A percentile compares a stretch with the other conserved stretches of the same genome.
Evolutionary conservation across 805 yeast genomes (phyloP).

Genomic region (Suhomyces kilbournensis): DNA sequence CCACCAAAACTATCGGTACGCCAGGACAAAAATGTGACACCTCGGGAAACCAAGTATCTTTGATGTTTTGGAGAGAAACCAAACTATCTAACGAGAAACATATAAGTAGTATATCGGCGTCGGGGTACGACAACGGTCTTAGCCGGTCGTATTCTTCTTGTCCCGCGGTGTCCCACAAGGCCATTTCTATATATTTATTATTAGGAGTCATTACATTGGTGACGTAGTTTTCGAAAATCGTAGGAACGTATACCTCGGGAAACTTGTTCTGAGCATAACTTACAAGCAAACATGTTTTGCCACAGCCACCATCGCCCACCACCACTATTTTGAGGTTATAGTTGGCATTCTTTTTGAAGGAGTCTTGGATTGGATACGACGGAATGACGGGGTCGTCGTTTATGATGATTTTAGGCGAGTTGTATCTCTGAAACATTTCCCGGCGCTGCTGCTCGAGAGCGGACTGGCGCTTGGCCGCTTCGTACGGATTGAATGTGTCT

Average conservation of each 20-base stretch:
- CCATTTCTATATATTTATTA: conserved; percentile 76
- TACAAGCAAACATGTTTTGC: conserved; percentile 77
- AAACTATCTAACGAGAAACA: conserved; percentile 70
- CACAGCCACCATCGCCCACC: conserved; percentile 89
- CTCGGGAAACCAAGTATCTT: conserved; percentile 87
- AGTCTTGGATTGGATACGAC: conserved; percentile 26
- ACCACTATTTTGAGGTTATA: conserved; percentile 60
- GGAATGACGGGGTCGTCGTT: conserved; percentile 39
- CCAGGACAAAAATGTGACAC: conserved; percentile 79
- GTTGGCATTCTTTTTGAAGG: conserved; percentile 15
- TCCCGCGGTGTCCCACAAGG: conserved; percentile 89
- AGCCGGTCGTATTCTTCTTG: conserved; percentile 83
- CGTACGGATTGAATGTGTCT: conserved; percentile 24
- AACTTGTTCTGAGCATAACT: conserved; percentile 67
- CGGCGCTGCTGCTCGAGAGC: conserved; percentile 19
- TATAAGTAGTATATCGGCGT: conserved; percentile 68
- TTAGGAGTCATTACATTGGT: conserved; percentile 64
- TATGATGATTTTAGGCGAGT: conserved; percentile 27
- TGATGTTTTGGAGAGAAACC: conserved; percentile 66
- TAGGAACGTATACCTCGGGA: conserved; percentile 75
- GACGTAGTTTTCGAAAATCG: conserved; percentile 77
- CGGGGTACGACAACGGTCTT: conserved; percentile 77
- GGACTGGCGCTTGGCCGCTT: conserved; percentile 20
- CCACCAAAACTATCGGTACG: conserved; percentile 75
- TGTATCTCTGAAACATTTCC: conserved; percentile 20